Percentiles rank a stretch among this genome's conserved stretches.
These are phyloP conservation scores for Lithohypha guttulata DNA, from an alignment of 2,329 filamentous ascomycete genomes.

Conservation along the genomic window DNA sequence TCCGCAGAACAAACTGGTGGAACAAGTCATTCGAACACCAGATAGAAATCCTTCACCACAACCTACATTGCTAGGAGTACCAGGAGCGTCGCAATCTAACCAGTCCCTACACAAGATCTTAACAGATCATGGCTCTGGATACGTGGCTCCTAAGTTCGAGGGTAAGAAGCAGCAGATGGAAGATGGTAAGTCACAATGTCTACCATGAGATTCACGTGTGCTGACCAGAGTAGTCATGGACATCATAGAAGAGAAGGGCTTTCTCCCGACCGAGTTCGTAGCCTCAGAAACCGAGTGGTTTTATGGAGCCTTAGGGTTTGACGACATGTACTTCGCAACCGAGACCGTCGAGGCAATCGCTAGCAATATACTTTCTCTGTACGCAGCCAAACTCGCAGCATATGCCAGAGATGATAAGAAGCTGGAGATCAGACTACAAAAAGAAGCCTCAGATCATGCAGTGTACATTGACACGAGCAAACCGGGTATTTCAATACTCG, in stretches of 20 bases:
- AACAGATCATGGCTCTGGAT: slow-evolving; percentile 82
- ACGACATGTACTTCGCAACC: slow-evolving; percentile 95
- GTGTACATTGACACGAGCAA: slow-evolving; percentile 98
- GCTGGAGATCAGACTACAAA: slow-evolving; percentile 88
- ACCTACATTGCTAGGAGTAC: slow-evolving; percentile 71
- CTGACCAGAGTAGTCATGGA: slow-evolving; percentile 56
- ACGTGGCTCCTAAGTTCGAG: slow-evolving; percentile 86
- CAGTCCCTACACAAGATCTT: slow-evolving; percentile 55
- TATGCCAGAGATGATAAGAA: slow-evolving; percentile 87
- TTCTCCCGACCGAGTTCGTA: slow-evolving; percentile 74
- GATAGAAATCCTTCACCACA: slow-evolving; percentile 71
- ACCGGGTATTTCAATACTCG: slow-evolving; percentile 64
- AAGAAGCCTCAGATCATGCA: slow-evolving; percentile 87
- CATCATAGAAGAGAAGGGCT: slow-evolving; percentile 64
- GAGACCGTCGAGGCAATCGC: slow-evolving; percentile 78
- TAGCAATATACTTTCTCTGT: slow-evolving; percentile 89
- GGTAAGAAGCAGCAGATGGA: slow-evolving; percentile 89
- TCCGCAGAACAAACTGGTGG: slow-evolving; percentile 47
- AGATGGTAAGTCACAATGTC: slow-evolving; percentile 53
- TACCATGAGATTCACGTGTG: too few species aligned
- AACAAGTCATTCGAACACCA: slow-evolving; percentile 42
- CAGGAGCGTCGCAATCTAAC: slow-evolving; percentile 40
- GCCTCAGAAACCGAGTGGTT: slow-evolving; percentile 89
- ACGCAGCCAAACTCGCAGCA: slow-evolving; percentile 91
- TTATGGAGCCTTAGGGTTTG: slow-evolving; percentile 93